phyloP scores from a whole-genome alignment of 139 green algal species.

The Prasinococcaceae sp. region DNA sequence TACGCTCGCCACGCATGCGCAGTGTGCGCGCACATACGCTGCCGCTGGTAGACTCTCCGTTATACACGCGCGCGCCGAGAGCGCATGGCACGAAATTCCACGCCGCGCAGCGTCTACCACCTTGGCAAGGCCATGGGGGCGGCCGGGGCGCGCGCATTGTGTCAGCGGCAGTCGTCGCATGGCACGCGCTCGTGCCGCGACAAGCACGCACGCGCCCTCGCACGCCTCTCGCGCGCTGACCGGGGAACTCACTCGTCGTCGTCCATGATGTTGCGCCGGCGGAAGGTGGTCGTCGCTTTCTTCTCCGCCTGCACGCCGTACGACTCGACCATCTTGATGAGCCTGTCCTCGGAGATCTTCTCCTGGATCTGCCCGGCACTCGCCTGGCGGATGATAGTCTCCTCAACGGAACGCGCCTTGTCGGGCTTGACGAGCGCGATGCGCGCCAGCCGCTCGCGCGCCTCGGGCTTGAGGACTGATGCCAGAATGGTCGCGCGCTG shows the following conservation, averaged over 20 bases:
- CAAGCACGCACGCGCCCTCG: too few species aligned
- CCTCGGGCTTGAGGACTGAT: slow-evolving; percentile 50
- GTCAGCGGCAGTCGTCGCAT: too few species aligned
- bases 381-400: slow-evolving; percentile 65
- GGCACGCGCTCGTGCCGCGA: too few species aligned
- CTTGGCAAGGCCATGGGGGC: too few species aligned
- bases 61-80: too few species aligned
- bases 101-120: too few species aligned
- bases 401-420: slow-evolving; percentile 75
- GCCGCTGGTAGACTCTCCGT: too few species aligned
- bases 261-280: slow-evolving; percentile 6
- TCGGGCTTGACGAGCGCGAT: slow-evolving; percentile 93
- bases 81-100: too few species aligned
- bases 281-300: slow-evolving; percentile 6
- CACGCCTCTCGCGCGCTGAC: too few species aligned
- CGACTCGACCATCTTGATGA: slow-evolving; percentile 15
- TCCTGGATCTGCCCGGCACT: slow-evolving; percentile 52
- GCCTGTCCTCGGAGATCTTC: slow-evolving; percentile 44
- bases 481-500: slow-evolving; percentile 56
- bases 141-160: too few species aligned
- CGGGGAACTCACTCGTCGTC: slow-evolving; percentile 1
- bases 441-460: slow-evolving; percentile 60
- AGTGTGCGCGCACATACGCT: too few species aligned
- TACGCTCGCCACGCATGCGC: too few species aligned
- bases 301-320: slow-evolving; percentile 2